These are phyloP conservation scores for Chrysosporium queenslandicum DNA, from an alignment of 2,329 filamentous ascomycete genomes.

Conservation along the genomic window DNA sequence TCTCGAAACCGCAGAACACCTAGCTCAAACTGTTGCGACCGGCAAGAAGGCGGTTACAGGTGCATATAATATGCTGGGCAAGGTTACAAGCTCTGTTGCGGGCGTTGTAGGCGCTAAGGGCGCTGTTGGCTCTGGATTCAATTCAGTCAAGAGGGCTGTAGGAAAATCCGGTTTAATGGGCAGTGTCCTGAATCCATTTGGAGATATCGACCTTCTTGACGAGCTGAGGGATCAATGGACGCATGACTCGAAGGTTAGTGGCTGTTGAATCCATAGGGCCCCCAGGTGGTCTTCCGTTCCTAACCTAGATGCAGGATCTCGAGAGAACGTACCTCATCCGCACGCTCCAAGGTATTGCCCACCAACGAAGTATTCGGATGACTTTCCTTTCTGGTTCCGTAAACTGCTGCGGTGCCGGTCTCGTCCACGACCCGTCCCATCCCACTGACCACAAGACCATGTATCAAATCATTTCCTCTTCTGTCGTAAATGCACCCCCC, in stretches of 20 bases:
- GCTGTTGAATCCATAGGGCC: neutral
- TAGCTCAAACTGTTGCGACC: slow-evolving; percentile 82
- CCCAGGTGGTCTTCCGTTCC: neutral
- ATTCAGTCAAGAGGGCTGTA: slow-evolving; percentile 89
- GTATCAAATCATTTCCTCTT: slow-evolving; percentile 93
- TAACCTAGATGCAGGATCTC: slow-evolving; percentile 53
- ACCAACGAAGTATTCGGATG: slow-evolving; percentile 93
- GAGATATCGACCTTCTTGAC: slow-evolving; percentile 87
- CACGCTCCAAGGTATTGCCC: slow-evolving; percentile 86
- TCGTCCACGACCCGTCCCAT: slow-evolving; percentile 86
- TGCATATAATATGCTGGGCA: slow-evolving; percentile 90
- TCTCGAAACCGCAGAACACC: slow-evolving; percentile 79
- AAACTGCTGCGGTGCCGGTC: slow-evolving; percentile 79
- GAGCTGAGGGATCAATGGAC: slow-evolving; percentile 97
- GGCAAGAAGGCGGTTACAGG: slow-evolving; percentile 96
- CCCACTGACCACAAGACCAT: slow-evolving; percentile 96
- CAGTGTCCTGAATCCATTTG: slow-evolving; percentile 88
- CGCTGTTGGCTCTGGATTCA: slow-evolving; percentile 84
- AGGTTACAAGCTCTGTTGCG: slow-evolving; percentile 87
- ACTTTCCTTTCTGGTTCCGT: slow-evolving; percentile 89
- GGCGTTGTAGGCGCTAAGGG: slow-evolving; percentile 93
- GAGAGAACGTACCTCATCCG: slow-evolving; percentile 94
- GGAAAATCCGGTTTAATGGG: slow-evolving; percentile 95
- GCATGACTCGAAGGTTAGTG: slow-evolving; percentile 72
- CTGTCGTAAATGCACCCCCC: slow-evolving; percentile 82